Evolutionary conservation across 306 rosid species (phyloP), one percentile per base, ranked within the genome.

Genomic region (Parietaria judaica): DNA sequence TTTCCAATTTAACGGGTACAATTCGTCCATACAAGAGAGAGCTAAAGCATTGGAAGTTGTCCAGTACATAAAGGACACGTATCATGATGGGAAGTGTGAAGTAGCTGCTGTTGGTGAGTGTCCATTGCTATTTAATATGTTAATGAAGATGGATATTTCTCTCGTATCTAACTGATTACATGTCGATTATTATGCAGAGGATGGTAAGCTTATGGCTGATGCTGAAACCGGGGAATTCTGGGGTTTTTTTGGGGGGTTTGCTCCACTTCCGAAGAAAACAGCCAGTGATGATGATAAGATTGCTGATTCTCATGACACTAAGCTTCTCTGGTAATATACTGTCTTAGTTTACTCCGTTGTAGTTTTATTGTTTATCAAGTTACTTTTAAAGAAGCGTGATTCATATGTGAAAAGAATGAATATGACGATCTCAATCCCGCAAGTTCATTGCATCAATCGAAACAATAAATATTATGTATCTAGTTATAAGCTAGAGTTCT

Each of bases 201-300:
- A 94, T 73, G 99, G 99, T 69, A 94, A 74, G 82, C 68, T 94
- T 82, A 94, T 94, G 99, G 83, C 99, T 56, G 99, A 94, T 84
- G 67, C 91, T 60, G 99, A 94, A 58, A 70, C 80, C 66, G 99
- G 99, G 78, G 99, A 94, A 70, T 94, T 94, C 63, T 94, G 99
- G 99, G 86, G 81, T 68, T 80, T 83, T 53, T 94, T 94, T 78
- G 97, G 99, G 65, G 99, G 97, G 59, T 94, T 94, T 63, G 99
- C 99, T 74, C 99, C 99, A 67, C 99, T 94, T 80, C 97, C 99
- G 8, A 80, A 83, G 76, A 89, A 79, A 81, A 58, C 89, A 67
- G 77, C 73, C 65, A 72, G 76, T 56, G 84, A 76, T 54, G 89
- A 83, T 31, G 91, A 89, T 61, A 83, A 73, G 56, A 41, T 36